These are phyloP conservation scores for Fraxinus cuspidata DNA, from an alignment of 257 asterid species.

Conservation along the genomic window DNA sequence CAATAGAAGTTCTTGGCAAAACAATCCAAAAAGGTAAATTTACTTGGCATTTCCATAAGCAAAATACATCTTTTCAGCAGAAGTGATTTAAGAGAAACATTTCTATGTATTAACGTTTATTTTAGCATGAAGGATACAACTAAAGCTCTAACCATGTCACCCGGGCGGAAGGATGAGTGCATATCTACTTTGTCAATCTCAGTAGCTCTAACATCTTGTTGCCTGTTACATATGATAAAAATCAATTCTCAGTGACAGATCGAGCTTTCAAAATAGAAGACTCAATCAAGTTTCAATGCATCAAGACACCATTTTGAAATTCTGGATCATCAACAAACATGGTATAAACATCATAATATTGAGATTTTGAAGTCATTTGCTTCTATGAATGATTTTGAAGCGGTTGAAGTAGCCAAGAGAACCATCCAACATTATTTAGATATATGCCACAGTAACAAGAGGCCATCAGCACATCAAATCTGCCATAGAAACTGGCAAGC, in stretches of 20 bases:
- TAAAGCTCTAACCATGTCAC: conserved; percentile 80
- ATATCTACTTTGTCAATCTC: conserved; percentile 96
- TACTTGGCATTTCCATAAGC: not conserved
- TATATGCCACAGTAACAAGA: not conserved
- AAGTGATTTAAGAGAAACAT: not conserved
- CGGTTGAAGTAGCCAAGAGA: not conserved
- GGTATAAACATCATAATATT: not conserved
- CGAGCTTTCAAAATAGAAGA: not conserved
- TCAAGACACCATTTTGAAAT: not conserved
- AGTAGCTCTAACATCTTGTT: conserved; percentile 94
- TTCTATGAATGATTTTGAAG: not conserved
- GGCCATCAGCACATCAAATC: not conserved
- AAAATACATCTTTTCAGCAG: not conserved
- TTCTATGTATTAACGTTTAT: not conserved
- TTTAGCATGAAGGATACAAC: conserved; percentile 65
- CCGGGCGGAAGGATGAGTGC: conserved; percentile 84
- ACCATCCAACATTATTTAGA: not conserved
- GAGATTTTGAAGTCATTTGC: not conserved
- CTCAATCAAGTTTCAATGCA: not conserved
- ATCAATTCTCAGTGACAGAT: not conserved
- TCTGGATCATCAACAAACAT: not conserved
- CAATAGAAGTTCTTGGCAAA: not conserved
- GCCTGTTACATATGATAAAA: conserved; percentile 49
- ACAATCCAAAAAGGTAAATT: not conserved
- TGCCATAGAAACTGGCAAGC: not conserved